A percentile compares a stretch with the other conserved stretches of the same genome.
phyloP scores from a whole-genome alignment of 1,284 basidiomycete species.

The Marasmius sp. region DNA sequence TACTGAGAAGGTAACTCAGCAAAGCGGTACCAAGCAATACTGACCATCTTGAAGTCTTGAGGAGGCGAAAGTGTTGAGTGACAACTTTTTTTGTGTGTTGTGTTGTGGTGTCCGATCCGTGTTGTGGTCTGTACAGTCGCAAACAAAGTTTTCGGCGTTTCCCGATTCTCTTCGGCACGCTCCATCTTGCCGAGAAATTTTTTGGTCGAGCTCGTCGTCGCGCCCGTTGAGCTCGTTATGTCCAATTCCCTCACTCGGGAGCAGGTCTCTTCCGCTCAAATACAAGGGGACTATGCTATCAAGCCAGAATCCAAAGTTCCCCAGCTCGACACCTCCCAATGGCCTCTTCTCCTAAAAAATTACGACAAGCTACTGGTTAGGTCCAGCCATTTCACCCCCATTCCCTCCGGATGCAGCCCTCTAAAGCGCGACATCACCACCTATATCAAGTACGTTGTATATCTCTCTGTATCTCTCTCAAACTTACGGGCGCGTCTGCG shows the following conservation, averaged over 20 bases:
- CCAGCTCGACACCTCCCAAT: slow-evolving; percentile 91
- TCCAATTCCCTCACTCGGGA: slow-evolving; percentile 56
- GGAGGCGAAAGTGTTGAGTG: slow-evolving; percentile 12
- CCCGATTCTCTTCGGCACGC: not conserved
- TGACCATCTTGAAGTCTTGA: slow-evolving; percentile 62
- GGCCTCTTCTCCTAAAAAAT: slow-evolving; percentile 98
- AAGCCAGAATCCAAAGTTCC: slow-evolving; percentile 77
- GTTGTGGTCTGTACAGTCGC: slow-evolving; percentile 14
- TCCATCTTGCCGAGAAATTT: slow-evolving; percentile 4
- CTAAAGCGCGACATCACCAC: slow-evolving; percentile 89
- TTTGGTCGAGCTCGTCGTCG: slow-evolving; percentile 8
- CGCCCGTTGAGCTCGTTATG: slow-evolving; percentile 34
- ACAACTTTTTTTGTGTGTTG: slow-evolving; percentile 1
- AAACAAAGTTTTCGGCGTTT: not conserved
- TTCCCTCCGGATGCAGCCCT: slow-evolving; percentile 88
- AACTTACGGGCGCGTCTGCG: slow-evolving; percentile 1
- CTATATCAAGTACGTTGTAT: slow-evolving; percentile 78
- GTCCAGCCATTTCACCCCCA: slow-evolving; percentile 97
- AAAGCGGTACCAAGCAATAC: slow-evolving; percentile 70
- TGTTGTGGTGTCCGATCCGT: not conserved
- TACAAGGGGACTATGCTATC: slow-evolving; percentile 79
- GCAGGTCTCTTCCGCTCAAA: slow-evolving; percentile 71
- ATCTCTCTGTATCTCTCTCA: slow-evolving; percentile 4
- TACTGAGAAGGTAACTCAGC: slow-evolving; percentile 92
- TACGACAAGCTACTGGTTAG: slow-evolving; percentile 96